These are phyloP conservation scores for Apostasia shenzhenica DNA, from an alignment of 106 monocot species.

Conservation along the genomic window DNA sequence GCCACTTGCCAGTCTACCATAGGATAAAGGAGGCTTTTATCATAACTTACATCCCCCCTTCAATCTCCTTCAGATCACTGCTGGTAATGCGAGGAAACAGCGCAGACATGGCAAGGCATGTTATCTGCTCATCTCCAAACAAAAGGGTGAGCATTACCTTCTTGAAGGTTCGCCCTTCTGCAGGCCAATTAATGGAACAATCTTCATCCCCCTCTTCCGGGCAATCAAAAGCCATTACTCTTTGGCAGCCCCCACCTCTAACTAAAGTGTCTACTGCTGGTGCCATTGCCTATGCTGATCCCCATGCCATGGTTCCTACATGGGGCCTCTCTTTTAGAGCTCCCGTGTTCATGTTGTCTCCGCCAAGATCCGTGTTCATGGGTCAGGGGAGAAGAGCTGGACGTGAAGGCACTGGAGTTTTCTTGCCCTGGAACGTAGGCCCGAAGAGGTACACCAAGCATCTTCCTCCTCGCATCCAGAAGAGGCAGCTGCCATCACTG, in stretches of 20 bases:
- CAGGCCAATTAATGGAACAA: constrained; percentile 4
- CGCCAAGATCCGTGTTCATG: constrained; percentile 15
- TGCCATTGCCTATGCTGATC: constrained; percentile 18
- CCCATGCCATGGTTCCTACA: constrained; percentile 31
- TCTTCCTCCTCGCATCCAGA: constrained; percentile 84
- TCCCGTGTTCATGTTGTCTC: constrained; percentile 27
- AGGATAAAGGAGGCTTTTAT: neutral
- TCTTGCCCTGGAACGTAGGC: constrained; percentile 57
- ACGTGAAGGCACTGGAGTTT: constrained; percentile 48
- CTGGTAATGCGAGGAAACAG: constrained; percentile 97
- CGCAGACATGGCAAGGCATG: constrained; percentile 96
- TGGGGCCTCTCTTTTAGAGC: constrained; percentile 41
- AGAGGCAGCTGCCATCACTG: constrained; percentile 49
- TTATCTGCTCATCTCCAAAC: constrained; percentile 71
- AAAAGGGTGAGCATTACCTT: constrained; percentile 67
- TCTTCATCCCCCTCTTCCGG: constrained; percentile 12
- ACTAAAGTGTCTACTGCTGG: constrained; percentile 9
- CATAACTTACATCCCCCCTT: neutral
- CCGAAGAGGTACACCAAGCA: constrained; percentile 84
- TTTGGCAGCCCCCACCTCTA: constrained; percentile 43
- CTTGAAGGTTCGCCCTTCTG: constrained; percentile 51
- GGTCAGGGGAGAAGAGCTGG: constrained; percentile 11
- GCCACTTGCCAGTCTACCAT: neutral
- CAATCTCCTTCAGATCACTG: constrained; percentile 58
- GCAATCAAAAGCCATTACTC: constrained; percentile 26